Conservation (phyloP, 2,329 filamentous ascomycete species). For the Cucurbitaria berberidis region DNA sequence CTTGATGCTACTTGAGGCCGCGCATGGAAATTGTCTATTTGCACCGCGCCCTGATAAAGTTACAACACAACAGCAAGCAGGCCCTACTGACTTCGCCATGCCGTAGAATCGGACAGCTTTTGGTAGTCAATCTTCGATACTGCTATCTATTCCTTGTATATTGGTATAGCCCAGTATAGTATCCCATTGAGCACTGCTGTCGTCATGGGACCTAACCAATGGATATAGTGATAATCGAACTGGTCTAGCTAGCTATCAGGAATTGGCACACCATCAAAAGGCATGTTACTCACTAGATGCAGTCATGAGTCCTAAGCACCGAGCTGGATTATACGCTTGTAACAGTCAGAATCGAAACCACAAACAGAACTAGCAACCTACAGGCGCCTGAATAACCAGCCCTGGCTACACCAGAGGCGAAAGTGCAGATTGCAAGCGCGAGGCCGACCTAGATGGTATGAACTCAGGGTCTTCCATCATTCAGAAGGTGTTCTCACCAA, state of each 20-base stretch:
- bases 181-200: slow-evolving; percentile 43
- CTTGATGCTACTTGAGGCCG: background rate
- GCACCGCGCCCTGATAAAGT: background rate
- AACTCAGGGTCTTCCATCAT: background rate
- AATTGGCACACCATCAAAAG: slow-evolving; percentile 8
- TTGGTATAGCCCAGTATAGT: slow-evolving; percentile 36
- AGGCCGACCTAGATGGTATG: slow-evolving; percentile 23
- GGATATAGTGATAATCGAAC: slow-evolving; percentile 44
- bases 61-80: background rate
- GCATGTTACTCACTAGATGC: slow-evolving; percentile 9
- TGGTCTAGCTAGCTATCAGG: slow-evolving; percentile 19
- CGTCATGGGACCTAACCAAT: slow-evolving; percentile 40
- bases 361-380: slow-evolving; percentile 14
- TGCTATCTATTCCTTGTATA: slow-evolving; percentile 20
- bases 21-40: background rate
- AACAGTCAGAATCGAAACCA: background rate
- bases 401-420: slow-evolving; percentile 33
- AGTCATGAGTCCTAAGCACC: slow-evolving; percentile 47
- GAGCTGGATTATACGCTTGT: slow-evolving; percentile 43
- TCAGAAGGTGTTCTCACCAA: slow-evolving; percentile 46
- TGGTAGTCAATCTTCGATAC: too few relatives aligned
- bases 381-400: slow-evolving; percentile 44
- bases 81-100: background rate
- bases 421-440: slow-evolving; percentile 34
- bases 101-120: too few relatives aligned